These are phyloP conservation scores for Martensiomyces pterosporus DNA, from an alignment of 192 early-diverging fungal genomes.

Conservation along the genomic window DNA sequence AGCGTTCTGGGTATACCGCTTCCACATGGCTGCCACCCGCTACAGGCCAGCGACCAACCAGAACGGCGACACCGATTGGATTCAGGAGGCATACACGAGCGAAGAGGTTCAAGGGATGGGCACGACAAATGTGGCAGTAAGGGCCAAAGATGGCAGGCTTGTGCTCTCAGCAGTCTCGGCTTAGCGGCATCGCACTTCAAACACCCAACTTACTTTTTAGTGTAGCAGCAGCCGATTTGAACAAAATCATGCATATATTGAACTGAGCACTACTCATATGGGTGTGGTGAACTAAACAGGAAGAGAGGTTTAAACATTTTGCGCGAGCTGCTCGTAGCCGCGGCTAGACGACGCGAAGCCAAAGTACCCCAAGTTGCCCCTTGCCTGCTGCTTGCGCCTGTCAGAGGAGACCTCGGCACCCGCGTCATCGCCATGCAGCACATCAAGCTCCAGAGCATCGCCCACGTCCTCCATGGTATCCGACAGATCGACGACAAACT, in stretches of 20 bases:
- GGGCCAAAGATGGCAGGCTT: no score
- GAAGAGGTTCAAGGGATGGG: no score
- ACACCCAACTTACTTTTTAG: no score
- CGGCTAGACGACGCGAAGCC: background rate
- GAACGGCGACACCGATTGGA: no score
- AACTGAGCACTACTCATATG: background rate
- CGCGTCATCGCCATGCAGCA: background rate
- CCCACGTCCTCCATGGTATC: conserved; percentile 7
- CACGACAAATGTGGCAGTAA: no score
- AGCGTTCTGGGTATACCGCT: no score
- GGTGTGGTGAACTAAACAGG: background rate
- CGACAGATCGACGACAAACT: conserved; percentile 38
- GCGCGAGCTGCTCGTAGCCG: background rate
- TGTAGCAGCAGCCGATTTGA: no score
- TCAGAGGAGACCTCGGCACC: background rate
- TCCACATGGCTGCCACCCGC: no score
- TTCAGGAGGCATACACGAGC: no score
- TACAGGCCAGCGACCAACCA: no score
- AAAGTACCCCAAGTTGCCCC: background rate
- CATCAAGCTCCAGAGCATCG: conserved; percentile 11
- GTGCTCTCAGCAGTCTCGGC: no score
- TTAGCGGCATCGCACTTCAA: no score
- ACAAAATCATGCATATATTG: background rate
- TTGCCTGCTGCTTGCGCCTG: background rate
- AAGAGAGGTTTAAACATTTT: background rate